A percentile compares a stretch with the other conserved stretches of the same genome.
Conservation (phyloP, 2,329 filamentous ascomycete species). For the Zymoseptoria tritici region DNA sequence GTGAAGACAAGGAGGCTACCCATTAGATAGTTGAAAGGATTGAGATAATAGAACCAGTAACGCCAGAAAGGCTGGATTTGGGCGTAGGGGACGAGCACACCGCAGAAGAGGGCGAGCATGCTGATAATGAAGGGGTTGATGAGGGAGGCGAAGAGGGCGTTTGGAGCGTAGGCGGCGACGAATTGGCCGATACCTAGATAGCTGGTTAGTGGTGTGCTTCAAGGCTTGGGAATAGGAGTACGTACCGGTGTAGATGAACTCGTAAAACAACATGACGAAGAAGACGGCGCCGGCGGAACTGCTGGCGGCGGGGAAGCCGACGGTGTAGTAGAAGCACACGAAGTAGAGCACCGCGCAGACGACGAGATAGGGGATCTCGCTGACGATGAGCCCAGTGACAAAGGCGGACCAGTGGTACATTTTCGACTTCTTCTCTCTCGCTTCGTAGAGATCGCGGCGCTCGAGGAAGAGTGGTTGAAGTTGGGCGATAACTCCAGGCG, state of each 20-base stretch:
- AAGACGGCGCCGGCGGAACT: conserved; percentile 40
- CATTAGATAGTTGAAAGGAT: conserved; percentile 38
- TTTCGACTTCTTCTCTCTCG: conserved; percentile 55
- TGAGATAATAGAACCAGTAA: conserved; percentile 32
- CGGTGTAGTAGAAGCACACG: conserved; percentile 12
- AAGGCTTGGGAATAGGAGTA: not conserved
- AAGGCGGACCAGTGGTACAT: conserved; percentile 68
- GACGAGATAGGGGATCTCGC: conserved; percentile 60
- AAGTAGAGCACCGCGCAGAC: conserved; percentile 50
- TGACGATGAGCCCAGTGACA: conserved; percentile 60
- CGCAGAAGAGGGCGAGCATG: conserved; percentile 26
- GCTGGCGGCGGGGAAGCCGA: conserved; percentile 36
- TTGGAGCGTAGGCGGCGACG: conserved; percentile 38
- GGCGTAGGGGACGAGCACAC: conserved; percentile 26
- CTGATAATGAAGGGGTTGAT: conserved; percentile 33
- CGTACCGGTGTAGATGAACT: conserved; percentile 43
- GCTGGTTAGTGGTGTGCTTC: not conserved
- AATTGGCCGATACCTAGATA: conserved; percentile 47
- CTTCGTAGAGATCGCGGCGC: conserved; percentile 51
- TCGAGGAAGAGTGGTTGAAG: conserved; percentile 53
- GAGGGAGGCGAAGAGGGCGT: conserved; percentile 38
- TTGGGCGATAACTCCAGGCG: conserved; percentile 43
- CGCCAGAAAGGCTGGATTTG: conserved; percentile 29
- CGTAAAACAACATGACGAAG: conserved; percentile 46
- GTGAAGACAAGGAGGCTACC: conserved; percentile 33